Percentiles rank a stretch among this genome's conserved stretches.
Conservation (phyloP, 2,329 filamentous ascomycete genomes). For the Fusarium neocosmosporiellum region DNA sequence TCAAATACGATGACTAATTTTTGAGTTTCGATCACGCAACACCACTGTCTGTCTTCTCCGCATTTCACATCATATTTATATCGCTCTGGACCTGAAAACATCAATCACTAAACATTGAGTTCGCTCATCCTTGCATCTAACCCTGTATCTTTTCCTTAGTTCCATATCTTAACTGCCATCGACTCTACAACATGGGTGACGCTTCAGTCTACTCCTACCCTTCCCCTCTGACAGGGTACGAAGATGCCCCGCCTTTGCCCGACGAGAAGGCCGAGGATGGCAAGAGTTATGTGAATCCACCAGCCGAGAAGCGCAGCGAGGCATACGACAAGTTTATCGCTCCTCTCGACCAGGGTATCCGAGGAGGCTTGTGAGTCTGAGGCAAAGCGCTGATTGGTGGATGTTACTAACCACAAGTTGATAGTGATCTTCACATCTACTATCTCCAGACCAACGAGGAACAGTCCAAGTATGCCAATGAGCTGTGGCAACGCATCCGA, state of each 20-base stretch:
- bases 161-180: background rate
- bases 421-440: conserved; percentile 85
- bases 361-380: conserved; percentile 76
- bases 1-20: background rate
- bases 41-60: background rate
- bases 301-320: conserved; percentile 68
- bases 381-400: background rate
- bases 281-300: conserved; percentile 79
- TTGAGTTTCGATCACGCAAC: background rate
- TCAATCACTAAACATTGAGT: background rate
- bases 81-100: background rate
- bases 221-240: conserved; percentile 69
- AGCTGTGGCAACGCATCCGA: conserved; percentile 82
- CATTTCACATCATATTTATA: background rate
- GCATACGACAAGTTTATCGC: conserved; percentile 77
- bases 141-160: background rate
- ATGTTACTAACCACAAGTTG: background rate
- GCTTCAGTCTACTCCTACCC: conserved; percentile 36
- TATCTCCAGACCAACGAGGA: conserved; percentile 73
- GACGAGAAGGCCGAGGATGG: conserved; percentile 75
- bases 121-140: background rate
- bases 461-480: conserved; percentile 75
- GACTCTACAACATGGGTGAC: conserved; percentile 28
- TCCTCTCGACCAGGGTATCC: conserved; percentile 72
- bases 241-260: conserved; percentile 65